Evolutionary conservation across 1,284 basidiomycete species (phyloP), one percentile per base, ranked within the genome.

Genomic region (Boletus hoseneyae): DNA sequence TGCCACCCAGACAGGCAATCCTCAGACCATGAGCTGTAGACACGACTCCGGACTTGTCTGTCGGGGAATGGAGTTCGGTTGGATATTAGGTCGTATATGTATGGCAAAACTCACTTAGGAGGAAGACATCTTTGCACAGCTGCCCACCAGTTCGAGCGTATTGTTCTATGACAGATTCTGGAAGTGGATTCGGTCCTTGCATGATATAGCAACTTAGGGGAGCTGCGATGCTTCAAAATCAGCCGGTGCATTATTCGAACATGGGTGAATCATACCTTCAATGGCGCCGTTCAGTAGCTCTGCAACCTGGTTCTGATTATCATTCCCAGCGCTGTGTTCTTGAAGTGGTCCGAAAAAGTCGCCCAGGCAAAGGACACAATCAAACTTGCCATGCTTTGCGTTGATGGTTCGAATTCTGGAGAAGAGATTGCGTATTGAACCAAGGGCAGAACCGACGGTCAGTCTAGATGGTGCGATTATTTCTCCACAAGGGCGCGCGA

Each of bases 181-280:
- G 92, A 16, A 97, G 70, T 1, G 83, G 79, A 56, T 83, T 73
- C 51, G 82, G 80, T 23, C 92, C 95, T 67, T 92, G 83, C 78
- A 92, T 93, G 56, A 97, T 85, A 72, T 97, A 98, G 50, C 93
- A 95, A 56, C 91, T 86, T 19, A 97, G 73, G 6, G 96, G 92
- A 33, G 87, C 91, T 89, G 62, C 6, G 44, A 52, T 21, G 19
- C 29, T 35, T 54, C 50, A 46, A 48, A 36, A 45, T 57, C 29
- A 57, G 52, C 35, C n/a, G 49, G 38, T n/a, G 33, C 48, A 18
- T 30, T 16, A 29, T 33, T 32, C 39, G 25, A 23, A 47, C 21
- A 45, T 25, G 46, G 18, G 44, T 25, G 27, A 21, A 13, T 51
- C 70, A 50, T 62, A 83, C 88, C 83, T 73, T 85, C 76, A 21